These are phyloP conservation scores for Cyclostephanos invisitatus DNA, from an alignment of 108 stramenopile species.

Conservation along the genomic window DNA sequence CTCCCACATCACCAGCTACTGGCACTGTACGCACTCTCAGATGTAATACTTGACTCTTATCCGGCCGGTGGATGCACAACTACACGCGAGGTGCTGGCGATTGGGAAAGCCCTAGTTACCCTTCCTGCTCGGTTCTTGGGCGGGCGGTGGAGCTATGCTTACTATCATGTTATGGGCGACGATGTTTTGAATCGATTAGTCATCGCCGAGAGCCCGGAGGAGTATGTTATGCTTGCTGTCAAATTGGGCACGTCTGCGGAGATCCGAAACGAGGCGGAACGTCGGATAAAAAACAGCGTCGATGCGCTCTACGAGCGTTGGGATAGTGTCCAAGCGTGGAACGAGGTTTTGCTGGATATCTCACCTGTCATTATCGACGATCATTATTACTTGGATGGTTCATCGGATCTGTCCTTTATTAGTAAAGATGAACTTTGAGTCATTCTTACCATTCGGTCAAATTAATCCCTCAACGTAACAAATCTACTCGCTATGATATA, in stretches of 20 bases:
- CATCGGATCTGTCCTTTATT: no score
- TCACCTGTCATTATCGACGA: constrained; percentile 13
- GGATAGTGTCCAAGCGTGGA: constrained; percentile 30
- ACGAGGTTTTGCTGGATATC: constrained; percentile 25
- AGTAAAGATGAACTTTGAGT: no score
- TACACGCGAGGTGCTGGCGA: constrained; percentile 43
- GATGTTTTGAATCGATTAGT: constrained; percentile 13
- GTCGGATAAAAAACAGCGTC: constrained; percentile 9
- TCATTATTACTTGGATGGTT: no score
- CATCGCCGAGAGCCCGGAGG: constrained; percentile 23
- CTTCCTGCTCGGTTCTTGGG: constrained; percentile 46
- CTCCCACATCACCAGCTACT: constrained; percentile 41
- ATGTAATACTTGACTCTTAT: constrained; percentile 44
- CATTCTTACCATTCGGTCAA: no score
- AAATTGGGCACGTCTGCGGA: constrained; percentile 24
- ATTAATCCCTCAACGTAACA: no score
- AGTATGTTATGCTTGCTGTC: constrained; percentile 33
- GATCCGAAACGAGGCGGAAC: constrained; percentile 10
- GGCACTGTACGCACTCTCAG: constrained; percentile 26
- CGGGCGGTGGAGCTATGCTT: constrained; percentile 41
- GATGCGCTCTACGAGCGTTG: constrained; percentile 15
- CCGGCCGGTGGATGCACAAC: constrained; percentile 52
- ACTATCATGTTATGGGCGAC: constrained; percentile 4
- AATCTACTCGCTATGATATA: no score
- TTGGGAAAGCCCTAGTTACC: constrained; percentile 47